These are phyloP conservation scores for Ceratocystis alfenasii DNA, from an alignment of 2,329 filamentous ascomycete genomes.

Conservation along the genomic window DNA sequence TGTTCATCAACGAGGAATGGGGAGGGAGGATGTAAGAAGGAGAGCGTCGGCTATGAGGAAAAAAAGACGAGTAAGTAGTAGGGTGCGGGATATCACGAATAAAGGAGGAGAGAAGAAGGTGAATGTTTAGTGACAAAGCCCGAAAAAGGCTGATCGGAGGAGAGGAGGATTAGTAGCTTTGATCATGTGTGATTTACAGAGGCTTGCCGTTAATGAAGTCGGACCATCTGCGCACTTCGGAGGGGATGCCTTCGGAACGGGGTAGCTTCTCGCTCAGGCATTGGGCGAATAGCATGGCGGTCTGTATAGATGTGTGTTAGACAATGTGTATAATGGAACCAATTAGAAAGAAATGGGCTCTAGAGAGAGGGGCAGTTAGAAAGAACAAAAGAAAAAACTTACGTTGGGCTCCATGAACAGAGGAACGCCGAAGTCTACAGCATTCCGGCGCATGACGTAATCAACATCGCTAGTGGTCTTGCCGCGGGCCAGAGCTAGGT, in stretches of 20 bases:
- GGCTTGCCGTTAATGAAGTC: conserved; percentile 86
- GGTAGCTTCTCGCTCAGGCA: conserved; percentile 97
- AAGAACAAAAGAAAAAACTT: conserved; percentile 30
- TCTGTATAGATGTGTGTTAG: conserved; percentile 44
- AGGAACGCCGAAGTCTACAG: conserved; percentile 94
- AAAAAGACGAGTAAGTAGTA: conserved; percentile 14
- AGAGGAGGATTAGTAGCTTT: not conserved
- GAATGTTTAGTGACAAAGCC: conserved; percentile 1
- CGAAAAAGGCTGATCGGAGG: not conserved
- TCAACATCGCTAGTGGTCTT: conserved; percentile 83
- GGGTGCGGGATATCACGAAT: conserved; percentile 17
- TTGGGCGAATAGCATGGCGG: conserved; percentile 85
- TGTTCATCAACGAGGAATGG: not conserved
- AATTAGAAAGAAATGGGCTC: not conserved
- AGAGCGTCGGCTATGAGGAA: not conserved
- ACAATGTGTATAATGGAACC: conserved; percentile 13
- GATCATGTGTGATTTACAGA: conserved; percentile 42
- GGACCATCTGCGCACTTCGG: conserved; percentile 87
- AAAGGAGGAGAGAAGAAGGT: not conserved
- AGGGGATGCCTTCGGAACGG: conserved; percentile 72
- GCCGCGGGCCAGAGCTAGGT: conserved; percentile 71
- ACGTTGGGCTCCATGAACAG: conserved; percentile 98
- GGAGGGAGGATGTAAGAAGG: not conserved
- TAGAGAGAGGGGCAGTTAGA: not conserved
- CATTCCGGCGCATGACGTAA: conserved; percentile 91